Evolutionary conservation across 257 asterid genomes (phyloP), one percentile per base, ranked within the genome.

Genomic region (Solanum medicagineum): DNA sequence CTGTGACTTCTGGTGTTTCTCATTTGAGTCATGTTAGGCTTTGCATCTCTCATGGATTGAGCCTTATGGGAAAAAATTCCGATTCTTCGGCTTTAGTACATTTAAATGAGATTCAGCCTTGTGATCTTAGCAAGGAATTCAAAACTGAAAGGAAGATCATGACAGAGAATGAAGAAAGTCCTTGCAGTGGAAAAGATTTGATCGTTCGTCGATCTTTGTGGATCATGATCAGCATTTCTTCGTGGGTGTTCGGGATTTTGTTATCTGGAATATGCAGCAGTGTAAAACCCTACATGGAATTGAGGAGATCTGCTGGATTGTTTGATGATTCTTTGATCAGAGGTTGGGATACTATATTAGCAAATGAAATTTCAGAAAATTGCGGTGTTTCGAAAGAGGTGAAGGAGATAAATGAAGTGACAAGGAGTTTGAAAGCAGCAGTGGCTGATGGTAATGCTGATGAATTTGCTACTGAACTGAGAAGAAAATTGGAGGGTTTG

Each of bases 21-120:
- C 91, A 89, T 83, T 84, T 93, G 79, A 87, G 71, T 87, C 91
- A 88, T 22, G 88, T 90, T 84, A 91, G 85, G 89, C 84, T 94
- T 70, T 83, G 89, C 6, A 47, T 87, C 8, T 83, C 73, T 17
- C 93, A 92, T 57, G 92, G 92, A 59, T 84, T 92, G 85, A 82
- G 36, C 89, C 87, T 86, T 69, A 51, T 86, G 13, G 81, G 53
- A 83, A 88, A 66, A 0, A 9, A 2, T 1, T 88, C 93, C 1
- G 74, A 88, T 7, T 36, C 89, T 4, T 70, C 81, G 24, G 87
- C 85, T 0, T 29, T 81, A 15, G 80, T 29, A 16, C 44, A 81
- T 87, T 84, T 91, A 20, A 81, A 36, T 51, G 90, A 82, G 15
- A 87, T 88, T 84, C 66, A 84, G 40, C 84, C 85, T 24, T 71